Conservation (phyloP, 139 green algal species). For the Volvox africanus region DNA sequence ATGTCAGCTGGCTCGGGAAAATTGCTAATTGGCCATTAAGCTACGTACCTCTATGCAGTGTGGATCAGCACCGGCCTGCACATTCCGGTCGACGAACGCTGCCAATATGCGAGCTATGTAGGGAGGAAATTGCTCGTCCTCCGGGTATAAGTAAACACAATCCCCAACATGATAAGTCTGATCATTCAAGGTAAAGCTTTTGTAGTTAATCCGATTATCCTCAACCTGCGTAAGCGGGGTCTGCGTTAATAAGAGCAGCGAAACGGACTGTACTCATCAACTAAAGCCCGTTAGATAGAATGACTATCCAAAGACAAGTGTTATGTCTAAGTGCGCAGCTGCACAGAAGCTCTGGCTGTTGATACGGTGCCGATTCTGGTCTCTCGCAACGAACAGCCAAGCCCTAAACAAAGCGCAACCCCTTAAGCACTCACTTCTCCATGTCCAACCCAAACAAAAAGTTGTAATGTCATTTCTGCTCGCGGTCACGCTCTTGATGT, state of each 20-base stretch:
- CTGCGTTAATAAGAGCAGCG: too few species aligned
- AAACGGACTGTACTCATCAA: too few species aligned
- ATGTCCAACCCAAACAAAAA: slow-evolving; percentile 29
- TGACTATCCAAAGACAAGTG: too few species aligned
- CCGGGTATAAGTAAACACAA: slow-evolving; percentile 66
- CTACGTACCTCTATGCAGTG: slow-evolving; percentile 69
- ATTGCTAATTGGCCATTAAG: not conserved
- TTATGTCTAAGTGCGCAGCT: too few species aligned
- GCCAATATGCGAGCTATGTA: slow-evolving; percentile 66
- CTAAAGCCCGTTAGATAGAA: too few species aligned
- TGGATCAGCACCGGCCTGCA: slow-evolving; percentile 45
- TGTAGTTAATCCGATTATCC: slow-evolving; percentile 4
- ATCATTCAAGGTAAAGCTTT: slow-evolving; percentile 18
- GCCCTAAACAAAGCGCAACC: not conserved
- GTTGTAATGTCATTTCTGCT: slow-evolving; percentile 14
- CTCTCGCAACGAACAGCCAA: not conserved
- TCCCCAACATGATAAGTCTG: slow-evolving; percentile 51
- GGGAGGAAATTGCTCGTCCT: slow-evolving; percentile 62
- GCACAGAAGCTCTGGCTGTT: too few species aligned
- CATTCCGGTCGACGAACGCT: slow-evolving; percentile 61
- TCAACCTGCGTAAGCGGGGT: not conserved
- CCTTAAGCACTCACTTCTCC: slow-evolving; percentile 8
- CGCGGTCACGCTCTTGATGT: not conserved
- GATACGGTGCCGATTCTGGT: not conserved
- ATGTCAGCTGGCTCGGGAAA: not conserved